These are phyloP conservation scores for Tuber melanosporum DNA, from an alignment of 495 filamentous ascomycete species.

Conservation along the genomic window DNA sequence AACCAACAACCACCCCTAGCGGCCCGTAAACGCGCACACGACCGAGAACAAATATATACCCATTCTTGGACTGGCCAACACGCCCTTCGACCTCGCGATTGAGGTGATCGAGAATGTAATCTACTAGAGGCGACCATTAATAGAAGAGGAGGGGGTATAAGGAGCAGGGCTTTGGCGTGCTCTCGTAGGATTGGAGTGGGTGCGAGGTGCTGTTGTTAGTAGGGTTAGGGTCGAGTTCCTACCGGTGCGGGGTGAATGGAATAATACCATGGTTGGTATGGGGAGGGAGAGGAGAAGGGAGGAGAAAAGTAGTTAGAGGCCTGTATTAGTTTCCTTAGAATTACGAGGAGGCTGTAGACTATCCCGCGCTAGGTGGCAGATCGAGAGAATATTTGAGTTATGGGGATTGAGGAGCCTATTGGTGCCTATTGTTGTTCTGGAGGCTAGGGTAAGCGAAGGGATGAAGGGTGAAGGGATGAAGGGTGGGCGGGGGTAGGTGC, in stretches of 20 bases:
- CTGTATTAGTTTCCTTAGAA: constrained; percentile 58
- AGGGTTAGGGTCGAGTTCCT: background rate
- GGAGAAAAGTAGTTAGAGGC: constrained; percentile 58
- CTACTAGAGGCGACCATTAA: constrained; percentile 71
- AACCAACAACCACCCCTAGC: constrained; percentile 52
- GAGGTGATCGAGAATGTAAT: constrained; percentile 73
- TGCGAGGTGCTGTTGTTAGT: background rate
- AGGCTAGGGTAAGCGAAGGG: background rate
- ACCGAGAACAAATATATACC: constrained; percentile 61
- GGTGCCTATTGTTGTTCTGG: constrained; percentile 46
- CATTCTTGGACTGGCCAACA: constrained; percentile 45
- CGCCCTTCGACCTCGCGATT: constrained; percentile 54
- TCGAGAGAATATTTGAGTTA: constrained; percentile 60
- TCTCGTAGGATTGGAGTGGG: background rate
- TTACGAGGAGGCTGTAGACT: constrained; percentile 66
- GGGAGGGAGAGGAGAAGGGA: background rate
- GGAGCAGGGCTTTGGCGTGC: constrained; percentile 11
- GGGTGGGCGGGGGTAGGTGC: constrained; percentile 42
- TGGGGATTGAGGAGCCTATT: constrained; percentile 73
- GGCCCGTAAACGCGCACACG: constrained; percentile 67
- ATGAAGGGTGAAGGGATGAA: constrained; percentile 30
- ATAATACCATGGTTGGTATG: background rate
- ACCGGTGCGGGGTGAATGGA: background rate
- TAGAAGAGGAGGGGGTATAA: constrained; percentile 46
- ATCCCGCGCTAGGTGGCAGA: constrained; percentile 64